Evolutionary conservation across 2,329 filamentous ascomycete genomes (phyloP), one percentile per base, ranked within the genome.

Genomic region (Epichloe aotearoae): DNA sequence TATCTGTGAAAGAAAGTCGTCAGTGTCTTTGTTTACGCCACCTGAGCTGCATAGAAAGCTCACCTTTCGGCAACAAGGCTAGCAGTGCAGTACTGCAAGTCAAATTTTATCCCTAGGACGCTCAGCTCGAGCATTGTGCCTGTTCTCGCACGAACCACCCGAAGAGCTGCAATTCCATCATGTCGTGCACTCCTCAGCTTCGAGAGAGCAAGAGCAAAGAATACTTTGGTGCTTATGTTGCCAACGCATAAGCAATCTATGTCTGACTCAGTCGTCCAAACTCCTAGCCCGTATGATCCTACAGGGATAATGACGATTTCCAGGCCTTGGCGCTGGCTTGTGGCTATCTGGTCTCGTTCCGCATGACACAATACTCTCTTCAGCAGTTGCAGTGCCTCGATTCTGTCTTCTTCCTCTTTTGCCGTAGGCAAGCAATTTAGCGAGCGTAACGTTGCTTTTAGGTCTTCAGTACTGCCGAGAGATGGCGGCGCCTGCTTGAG

Each of bases 191-290:
- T 23, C 23, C 23, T 23, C 0, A 23, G 23, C 23, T 23, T 6
- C 23, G 23, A 23, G 23, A 23, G 5, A 23, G 23, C 23, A 23
- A 23, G 23, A 23, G 23, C 23, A 23, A 23, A 6, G 23, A 23
- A 86, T 0, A 73, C 78, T 52, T 69, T 72, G 1, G 79, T 66
- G 58, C 79, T 79, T 51, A 83, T 78, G 20, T 75, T 71, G 1
- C 82, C 80, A 54, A 86, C 76, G 56, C 75, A 83, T 5, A 86
- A 70, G 57, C 80, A 81, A 62, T 86, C 80, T 6, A 86, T 72
- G 56, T 84, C 80, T 1, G 81, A 85, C 0, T 70, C 20, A 20
- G 20, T 20, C 20, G 20, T 23, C 20, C 20, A 23, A 23, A 23
- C 20, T 23, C 20, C 20, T 5, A 23, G 23, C 23, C 23, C 23